Base-by-base conservation (phyloP, 2,329 filamentous ascomycete species). In the Fusarium algeriense region DNA sequence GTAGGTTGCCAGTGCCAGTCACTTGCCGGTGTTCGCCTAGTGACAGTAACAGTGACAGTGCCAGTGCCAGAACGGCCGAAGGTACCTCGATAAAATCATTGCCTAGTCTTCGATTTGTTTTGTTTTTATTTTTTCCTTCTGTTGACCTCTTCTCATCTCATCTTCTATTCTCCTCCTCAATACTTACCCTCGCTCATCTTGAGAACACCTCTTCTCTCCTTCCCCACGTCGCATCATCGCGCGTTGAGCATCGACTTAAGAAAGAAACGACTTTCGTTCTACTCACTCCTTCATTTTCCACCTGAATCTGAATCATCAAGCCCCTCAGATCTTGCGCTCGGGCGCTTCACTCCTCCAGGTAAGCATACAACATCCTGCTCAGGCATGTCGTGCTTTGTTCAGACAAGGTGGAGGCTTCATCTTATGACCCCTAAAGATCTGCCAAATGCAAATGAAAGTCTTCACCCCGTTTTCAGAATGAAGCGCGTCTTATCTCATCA, bases 181-280 rank as follows among this genome's bases (percentile, higher is more conserved):
- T 28, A 34, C n/a, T 60, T 46, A 58, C 38, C 53, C 30, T 55
- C 37, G 28, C 49, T 41, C 34, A 52, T 38, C 20, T 28, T 19
- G n/a, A 68, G 44, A 49, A 41, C 19, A 48, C 12, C 11, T 26
- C 40, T 19, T 4, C 20, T 41, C 37, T n/a, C 20, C n/a, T 56
- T 67, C 44, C 55, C 43, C 20, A n/a, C 49, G n/a, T 32, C 37
- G 26, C 61, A 50, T 50, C 53, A 23, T 43, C 43, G 26, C 49
- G 60, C 23, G 32, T 49, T 44, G 46, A 48, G 26, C 30, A 56
- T 56, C 30, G 34, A 38, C n/a, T 23, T 14, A 56, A 50, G 60
- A 69, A 72, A 72, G 43, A 61, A 70, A 19, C 60, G 15, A 28
- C 28, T 19, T 54, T 70, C 5, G 38, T 49, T 54, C 38, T 17